Conservation (phyloP, 805 yeast genomes). For the Kazachstania taianensis region DNA sequence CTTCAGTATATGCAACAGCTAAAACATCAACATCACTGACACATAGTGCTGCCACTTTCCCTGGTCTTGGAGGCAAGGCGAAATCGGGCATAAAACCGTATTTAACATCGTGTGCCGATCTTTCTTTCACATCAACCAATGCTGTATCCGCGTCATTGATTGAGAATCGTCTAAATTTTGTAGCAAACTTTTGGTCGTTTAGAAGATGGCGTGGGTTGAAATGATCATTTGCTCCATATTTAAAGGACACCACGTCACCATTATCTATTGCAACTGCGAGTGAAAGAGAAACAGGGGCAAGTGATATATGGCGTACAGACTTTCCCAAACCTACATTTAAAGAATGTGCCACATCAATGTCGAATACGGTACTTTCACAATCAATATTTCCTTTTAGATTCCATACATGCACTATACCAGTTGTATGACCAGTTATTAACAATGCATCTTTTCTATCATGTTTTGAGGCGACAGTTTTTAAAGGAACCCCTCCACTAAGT, state of each 20-base stretch:
- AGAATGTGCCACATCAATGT: constrained; percentile 44
- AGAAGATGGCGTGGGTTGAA: constrained; percentile 27
- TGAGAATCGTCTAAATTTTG: constrained; percentile 20
- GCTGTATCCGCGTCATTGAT: constrained; percentile 10
- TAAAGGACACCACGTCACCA: constrained; percentile 69
- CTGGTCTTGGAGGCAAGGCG: constrained; percentile 36
- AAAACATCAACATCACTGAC: constrained; percentile 76
- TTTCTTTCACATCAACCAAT: constrained; percentile 40
- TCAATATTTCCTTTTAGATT: constrained; percentile 73
- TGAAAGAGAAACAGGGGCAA: constrained; percentile 67
- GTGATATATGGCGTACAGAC: constrained; percentile 50
- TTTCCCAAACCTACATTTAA: constrained; percentile 36
- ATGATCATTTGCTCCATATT: constrained; percentile 47
- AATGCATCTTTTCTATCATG: constrained; percentile 42
- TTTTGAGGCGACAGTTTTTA: constrained; percentile 41
- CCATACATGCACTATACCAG: constrained; percentile 75
- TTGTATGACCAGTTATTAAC: constrained; percentile 76
- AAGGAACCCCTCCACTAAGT: constrained; percentile 65
- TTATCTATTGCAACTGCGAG: constrained; percentile 54
- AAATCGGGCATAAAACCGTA: constrained; percentile 56
- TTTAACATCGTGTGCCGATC: constrained; percentile 40
- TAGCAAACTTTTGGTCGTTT: constrained; percentile 10
- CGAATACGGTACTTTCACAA: constrained; percentile 47
- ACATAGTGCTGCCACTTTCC: constrained; percentile 48
- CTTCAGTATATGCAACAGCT: constrained; percentile 66